A percentile compares a stretch with the other conserved stretches of the same genome.
Conservation (phyloP, 306 rosid species). For the Lathyrus oleraceus region DNA sequence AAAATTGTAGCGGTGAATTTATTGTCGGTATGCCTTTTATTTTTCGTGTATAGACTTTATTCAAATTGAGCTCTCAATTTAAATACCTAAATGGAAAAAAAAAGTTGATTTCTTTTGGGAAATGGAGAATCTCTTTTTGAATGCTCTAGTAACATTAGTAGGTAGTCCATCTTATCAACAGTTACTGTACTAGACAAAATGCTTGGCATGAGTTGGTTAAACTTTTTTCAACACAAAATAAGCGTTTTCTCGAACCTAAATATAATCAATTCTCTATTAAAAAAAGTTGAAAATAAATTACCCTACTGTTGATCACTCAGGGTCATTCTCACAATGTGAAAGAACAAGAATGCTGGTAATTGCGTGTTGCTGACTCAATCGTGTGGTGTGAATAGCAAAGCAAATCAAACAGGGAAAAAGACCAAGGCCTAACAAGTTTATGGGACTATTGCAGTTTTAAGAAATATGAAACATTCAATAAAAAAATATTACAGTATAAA, state of each 20-base stretch:
- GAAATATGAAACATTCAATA: too few species aligned
- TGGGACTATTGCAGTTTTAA: not conserved
- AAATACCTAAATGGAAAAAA: too few species aligned
- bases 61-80: too few species aligned
- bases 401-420: not conserved
- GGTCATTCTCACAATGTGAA: not conserved
- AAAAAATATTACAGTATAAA: too few species aligned
- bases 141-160: not conserved
- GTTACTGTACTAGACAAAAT: not conserved
- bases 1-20: too few species aligned
- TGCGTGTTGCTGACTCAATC: not conserved
- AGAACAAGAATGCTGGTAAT: not conserved
- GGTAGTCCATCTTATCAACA: not conserved
- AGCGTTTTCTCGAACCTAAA: too few species aligned
- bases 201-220: not conserved
- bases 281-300: not conserved
- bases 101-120: too few species aligned
- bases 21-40: too few species aligned
- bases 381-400: not conserved
- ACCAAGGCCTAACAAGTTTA: not conserved
- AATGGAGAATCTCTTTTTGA: too few species aligned
- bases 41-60: too few species aligned
- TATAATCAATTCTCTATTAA: too few species aligned
- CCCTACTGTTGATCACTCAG: not conserved
- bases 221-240: not conserved